A percentile compares a stretch with the other conserved stretches of the same genome.
phyloP scores from a whole-genome alignment of 129 eudicot genomes.

The Pittosporum tobira region DNA sequence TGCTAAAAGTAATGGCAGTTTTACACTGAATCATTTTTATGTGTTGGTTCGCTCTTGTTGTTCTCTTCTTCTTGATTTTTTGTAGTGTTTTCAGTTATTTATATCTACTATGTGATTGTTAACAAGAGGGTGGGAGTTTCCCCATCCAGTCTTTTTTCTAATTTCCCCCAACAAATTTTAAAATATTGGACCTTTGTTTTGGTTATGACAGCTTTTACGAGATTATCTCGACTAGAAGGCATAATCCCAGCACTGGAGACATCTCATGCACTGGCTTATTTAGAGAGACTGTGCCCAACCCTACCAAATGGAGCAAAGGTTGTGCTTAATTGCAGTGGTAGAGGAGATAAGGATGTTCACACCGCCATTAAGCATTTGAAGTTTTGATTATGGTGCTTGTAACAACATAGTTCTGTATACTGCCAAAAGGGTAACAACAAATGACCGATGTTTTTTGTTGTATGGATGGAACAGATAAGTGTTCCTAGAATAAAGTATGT shows the following conservation, averaged over 20 bases:
- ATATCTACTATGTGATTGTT: no score
- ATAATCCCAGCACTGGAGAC: constrained; percentile 86
- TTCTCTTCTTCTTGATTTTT: no score
- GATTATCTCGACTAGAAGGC: constrained; percentile 73
- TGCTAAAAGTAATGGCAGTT: not conserved
- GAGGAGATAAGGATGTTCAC: constrained; percentile 91
- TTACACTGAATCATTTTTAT: no score
- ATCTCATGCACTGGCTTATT: constrained; percentile 75
- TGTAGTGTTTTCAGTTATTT: no score
- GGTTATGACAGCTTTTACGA: constrained; percentile 55
- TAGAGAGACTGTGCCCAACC: constrained; percentile 83
- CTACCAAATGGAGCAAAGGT: constrained; percentile 69
- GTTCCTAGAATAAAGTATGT: not conserved
- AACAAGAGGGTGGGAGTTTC: not conserved
- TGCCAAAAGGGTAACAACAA: not conserved
- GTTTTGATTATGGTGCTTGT: constrained; percentile 21
- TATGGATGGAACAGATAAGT: not conserved
- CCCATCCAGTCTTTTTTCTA: not conserved
- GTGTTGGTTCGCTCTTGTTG: no score
- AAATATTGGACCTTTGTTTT: not conserved
- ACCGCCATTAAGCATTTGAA: constrained; percentile 72
- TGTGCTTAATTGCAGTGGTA: constrained; percentile 86
- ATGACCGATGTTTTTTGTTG: not conserved
- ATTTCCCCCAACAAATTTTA: not conserved
- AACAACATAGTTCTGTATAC: not conserved